Evolutionary conservation across 2,329 filamentous ascomycete genomes (phyloP).

Genomic region (Alternaria tenuissima): DNA sequence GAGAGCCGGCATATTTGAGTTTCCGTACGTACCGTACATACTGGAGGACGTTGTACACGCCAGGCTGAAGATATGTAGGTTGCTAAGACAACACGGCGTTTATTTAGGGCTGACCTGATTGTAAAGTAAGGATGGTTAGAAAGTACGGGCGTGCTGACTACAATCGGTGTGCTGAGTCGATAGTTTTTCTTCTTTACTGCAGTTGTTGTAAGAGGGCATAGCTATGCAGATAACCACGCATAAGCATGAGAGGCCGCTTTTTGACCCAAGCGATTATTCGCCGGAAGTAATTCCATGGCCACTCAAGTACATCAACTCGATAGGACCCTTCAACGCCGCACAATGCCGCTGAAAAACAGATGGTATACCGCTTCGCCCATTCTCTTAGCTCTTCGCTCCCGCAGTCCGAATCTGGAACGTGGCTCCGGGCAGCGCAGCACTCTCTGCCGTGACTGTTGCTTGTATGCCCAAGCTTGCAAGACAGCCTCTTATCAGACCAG

Average conservation of each 20-base stretch:
- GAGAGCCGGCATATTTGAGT: neutral
- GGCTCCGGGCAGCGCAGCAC: slow-evolving; percentile 82
- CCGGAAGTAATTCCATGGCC: neutral
- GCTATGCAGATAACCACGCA: neutral
- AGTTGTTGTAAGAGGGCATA: neutral
- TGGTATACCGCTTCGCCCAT: neutral
- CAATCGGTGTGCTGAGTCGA: neutral
- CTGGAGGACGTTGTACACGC: neutral
- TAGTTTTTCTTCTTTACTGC: neutral
- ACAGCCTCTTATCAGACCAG: slow-evolving; percentile 90
- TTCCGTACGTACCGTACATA: neutral
- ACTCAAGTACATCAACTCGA: neutral
- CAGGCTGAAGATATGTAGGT: neutral
- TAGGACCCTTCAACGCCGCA: slow-evolving; percentile 31
- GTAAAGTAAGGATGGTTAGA: neutral
- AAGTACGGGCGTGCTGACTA: neutral
- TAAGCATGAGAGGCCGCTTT: neutral
- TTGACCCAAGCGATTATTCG: neutral
- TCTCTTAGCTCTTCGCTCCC: slow-evolving; percentile 67
- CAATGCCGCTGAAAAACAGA: slow-evolving; percentile 42
- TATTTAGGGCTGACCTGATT: neutral
- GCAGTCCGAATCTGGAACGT: slow-evolving; percentile 96
- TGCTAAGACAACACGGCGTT: neutral
- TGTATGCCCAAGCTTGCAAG: slow-evolving; percentile 89
- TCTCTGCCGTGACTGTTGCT: slow-evolving; percentile 91